A percentile compares a stretch with the other conserved stretches of the same genome.
Evolutionary conservation across 768 basidiomycete species (phyloP).

Genomic region (Suillus lakei): DNA sequence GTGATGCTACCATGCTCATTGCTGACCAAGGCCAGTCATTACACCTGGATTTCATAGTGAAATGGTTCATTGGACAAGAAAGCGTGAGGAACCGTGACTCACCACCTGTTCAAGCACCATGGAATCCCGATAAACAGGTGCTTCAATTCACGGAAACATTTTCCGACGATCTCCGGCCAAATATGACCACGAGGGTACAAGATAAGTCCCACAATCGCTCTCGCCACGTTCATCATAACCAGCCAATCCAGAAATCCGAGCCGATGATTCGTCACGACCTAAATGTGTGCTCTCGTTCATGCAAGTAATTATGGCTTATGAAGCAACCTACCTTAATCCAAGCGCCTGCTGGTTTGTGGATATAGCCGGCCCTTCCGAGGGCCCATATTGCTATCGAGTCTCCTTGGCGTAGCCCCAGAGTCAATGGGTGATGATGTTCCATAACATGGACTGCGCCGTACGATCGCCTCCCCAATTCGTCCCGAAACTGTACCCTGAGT

Average conservation of each 20-base stretch:
- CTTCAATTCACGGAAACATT: background rate
- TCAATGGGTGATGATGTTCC: constrained; percentile 1
- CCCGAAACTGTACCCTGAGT: background rate
- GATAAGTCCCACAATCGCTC: background rate
- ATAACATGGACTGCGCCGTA: background rate
- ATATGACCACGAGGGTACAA: background rate
- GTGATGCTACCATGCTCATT: background rate
- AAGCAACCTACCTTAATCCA: constrained; percentile 2
- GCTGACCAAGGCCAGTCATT: background rate
- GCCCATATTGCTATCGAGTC: constrained; percentile 5
- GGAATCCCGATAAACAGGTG: background rate
- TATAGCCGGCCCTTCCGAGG: background rate
- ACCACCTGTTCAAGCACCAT: constrained; percentile 2
- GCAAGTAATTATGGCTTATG: background rate
- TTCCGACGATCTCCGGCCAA: background rate
- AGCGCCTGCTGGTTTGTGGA: constrained; percentile 4
- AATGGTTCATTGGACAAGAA: background rate
- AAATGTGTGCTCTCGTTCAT: background rate
- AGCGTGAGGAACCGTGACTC: background rate
- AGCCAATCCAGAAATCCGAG: background rate
- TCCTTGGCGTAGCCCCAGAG: background rate
- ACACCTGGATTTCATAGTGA: background rate
- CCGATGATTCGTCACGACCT: background rate
- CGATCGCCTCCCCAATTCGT: background rate
- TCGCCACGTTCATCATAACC: background rate